These are phyloP conservation scores for Phalaenopsis equestris DNA, from an alignment of 106 monocot genomes.

Conservation along the genomic window DNA sequence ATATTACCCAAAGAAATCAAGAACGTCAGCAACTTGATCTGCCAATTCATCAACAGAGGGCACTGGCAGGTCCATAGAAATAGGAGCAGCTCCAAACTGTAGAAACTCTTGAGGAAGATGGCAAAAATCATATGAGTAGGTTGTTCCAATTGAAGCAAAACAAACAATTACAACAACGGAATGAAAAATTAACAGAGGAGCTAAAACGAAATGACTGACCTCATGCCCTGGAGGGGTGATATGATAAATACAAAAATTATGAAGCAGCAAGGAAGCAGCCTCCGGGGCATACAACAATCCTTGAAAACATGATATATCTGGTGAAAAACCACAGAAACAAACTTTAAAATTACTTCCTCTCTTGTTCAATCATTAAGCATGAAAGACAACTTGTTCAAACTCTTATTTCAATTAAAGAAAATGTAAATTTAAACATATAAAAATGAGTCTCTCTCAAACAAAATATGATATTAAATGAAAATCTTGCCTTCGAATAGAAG, in stretches of 20 bases:
- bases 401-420: background rate
- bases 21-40: constrained; percentile 83
- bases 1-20: constrained; percentile 82
- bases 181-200: background rate
- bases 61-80: constrained; percentile 50
- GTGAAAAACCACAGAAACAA: background rate
- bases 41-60: constrained; percentile 79
- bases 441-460: too few relatives aligned
- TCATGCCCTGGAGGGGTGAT: constrained; percentile 84
- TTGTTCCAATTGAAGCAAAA: background rate
- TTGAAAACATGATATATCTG: constrained; percentile 91
- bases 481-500: too few relatives aligned
- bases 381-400: background rate
- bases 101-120: constrained; percentile 53
- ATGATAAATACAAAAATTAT: constrained; percentile 87
- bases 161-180: background rate
- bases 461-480: too few relatives aligned
- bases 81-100: constrained; percentile 98
- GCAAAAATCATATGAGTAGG: background rate
- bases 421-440: too few relatives aligned
- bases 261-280: constrained; percentile 64
- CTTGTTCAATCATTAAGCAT: too few relatives aligned
- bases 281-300: constrained; percentile 74
- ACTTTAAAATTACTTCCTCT: background rate
- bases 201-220: constrained; percentile 41